These are phyloP conservation scores for Glaciozyma antarctica DNA, from an alignment of 768 basidiomycete species.

Conservation along the genomic window DNA sequence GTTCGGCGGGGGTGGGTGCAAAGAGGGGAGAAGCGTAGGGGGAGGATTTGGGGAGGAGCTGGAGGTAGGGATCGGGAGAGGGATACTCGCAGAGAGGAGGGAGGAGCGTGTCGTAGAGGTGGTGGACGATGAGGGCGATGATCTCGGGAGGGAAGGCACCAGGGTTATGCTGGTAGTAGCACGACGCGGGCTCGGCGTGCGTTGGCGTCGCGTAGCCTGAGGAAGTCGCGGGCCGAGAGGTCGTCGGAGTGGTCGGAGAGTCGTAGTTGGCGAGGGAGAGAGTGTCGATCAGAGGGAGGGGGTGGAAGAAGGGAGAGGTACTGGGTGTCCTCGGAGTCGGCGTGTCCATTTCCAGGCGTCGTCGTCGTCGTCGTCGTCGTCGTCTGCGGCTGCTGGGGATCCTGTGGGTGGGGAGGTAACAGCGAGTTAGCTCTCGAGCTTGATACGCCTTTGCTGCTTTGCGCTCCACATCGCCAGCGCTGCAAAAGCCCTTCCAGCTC, in stretches of 20 bases:
- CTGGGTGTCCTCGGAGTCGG: no score
- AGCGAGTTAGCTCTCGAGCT: no score
- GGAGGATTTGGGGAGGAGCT: constrained; percentile 17
- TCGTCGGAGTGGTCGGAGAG: constrained; percentile 4
- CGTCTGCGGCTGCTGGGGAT: no score
- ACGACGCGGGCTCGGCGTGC: no score
- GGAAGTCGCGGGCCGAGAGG: not conserved
- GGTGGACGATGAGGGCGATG: constrained; percentile 27
- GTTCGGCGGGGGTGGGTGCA: constrained; percentile 17
- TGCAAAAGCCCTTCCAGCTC: no score
- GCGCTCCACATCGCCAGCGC: no score
- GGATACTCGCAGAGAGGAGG: constrained; percentile 16
- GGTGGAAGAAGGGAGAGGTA: no score
- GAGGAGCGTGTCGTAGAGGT: constrained; percentile 20
- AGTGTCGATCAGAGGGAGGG: not conserved
- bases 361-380: no score
- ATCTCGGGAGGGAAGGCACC: constrained; percentile 26
- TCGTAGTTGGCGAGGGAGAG: not conserved
- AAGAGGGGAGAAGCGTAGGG: constrained; percentile 3
- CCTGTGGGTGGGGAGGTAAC: no score
- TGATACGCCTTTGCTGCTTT: no score
- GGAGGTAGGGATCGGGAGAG: constrained; percentile 25
- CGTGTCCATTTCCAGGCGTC: no score
- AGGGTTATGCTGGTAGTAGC: no score
- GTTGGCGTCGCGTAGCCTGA: not conserved